phyloP scores from a whole-genome alignment of 352 stramenopile species.

The Globisporangium rhizosaccharum region DNA sequence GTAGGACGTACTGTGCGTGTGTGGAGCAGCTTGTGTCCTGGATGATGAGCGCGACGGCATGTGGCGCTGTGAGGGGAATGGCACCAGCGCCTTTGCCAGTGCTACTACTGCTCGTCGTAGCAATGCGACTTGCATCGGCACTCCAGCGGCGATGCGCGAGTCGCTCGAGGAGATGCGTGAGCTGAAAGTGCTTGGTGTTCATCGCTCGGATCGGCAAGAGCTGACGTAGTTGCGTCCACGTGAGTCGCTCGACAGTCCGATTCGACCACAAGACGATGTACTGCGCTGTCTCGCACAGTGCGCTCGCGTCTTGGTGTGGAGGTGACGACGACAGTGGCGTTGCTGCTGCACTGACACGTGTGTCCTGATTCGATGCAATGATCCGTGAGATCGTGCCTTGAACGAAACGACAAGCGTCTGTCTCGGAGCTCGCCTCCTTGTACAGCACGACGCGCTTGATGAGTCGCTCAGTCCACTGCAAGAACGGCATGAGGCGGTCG shows the following conservation, averaged over 20 bases:
- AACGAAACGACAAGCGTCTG: conserved; percentile 13
- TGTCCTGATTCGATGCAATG: conserved; percentile 6
- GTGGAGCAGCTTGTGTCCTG: conserved; percentile 17
- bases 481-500: conserved; percentile 55
- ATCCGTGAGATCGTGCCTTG: conserved; percentile 28
- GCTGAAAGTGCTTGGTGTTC: conserved; percentile 66
- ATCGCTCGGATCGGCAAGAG: conserved; percentile 56
- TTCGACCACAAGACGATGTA: conserved; percentile 61
- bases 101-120: not conserved
- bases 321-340: not conserved
- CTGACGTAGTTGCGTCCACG: conserved; percentile 47
- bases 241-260: conserved; percentile 31
- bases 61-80: conserved; percentile 15
- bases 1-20: conserved; percentile 30
- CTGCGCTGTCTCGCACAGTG: conserved; percentile 29
- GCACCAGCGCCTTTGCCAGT: not conserved
- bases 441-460: conserved; percentile 63
- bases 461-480: conserved; percentile 44
- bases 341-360: not conserved
- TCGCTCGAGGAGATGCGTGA: conserved; percentile 28
- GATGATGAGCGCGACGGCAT: conserved; percentile 30
- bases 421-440: conserved; percentile 24
- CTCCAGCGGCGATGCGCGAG: not conserved
- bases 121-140: not conserved
- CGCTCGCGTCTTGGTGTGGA: not conserved